Evolutionary conservation across 768 basidiomycete species (phyloP).

Genomic region (Rickenella mellea): DNA sequence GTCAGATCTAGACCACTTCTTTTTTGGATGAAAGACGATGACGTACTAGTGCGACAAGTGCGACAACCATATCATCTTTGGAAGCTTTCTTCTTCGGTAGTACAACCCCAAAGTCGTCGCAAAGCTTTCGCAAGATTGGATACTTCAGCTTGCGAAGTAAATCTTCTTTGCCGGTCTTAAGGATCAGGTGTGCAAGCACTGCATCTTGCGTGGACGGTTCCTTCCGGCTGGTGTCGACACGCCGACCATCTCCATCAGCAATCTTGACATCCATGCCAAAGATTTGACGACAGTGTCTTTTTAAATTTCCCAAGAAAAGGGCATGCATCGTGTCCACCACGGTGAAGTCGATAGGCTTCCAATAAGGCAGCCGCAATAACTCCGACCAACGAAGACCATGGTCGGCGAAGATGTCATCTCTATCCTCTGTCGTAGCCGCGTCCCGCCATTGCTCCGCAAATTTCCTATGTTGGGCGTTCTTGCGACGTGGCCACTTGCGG

Average conservation of each 20-base stretch:
- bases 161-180: not conserved
- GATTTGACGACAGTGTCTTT: slow-evolving; percentile 21
- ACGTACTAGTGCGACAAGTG: too few relatives aligned
- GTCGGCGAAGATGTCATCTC: slow-evolving; percentile 7
- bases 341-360: slow-evolving; percentile 21
- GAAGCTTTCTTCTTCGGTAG: slow-evolving; percentile 18
- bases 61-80: too few relatives aligned
- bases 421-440: slow-evolving; percentile 7
- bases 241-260: slow-evolving; percentile 8
- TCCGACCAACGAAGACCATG: slow-evolving; percentile 21
- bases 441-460: slow-evolving; percentile 11
- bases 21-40: too few relatives aligned
- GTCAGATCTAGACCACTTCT: too few relatives aligned
- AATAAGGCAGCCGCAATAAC: slow-evolving; percentile 28
- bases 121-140: slow-evolving; percentile 1
- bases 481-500: slow-evolving; percentile 14
- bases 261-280: slow-evolving; percentile 14
- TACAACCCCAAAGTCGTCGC: slow-evolving; percentile 16
- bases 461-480: slow-evolving; percentile 5
- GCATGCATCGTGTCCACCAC: slow-evolving; percentile 33
- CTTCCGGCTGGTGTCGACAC: not conserved
- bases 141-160: slow-evolving; percentile 1
- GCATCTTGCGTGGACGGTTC: not conserved
- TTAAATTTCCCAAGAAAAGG: slow-evolving; percentile 23
- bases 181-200: slow-evolving; percentile 1